Conservation (phyloP, 306 rosid genomes). For the Castanospermum australe region DNA sequence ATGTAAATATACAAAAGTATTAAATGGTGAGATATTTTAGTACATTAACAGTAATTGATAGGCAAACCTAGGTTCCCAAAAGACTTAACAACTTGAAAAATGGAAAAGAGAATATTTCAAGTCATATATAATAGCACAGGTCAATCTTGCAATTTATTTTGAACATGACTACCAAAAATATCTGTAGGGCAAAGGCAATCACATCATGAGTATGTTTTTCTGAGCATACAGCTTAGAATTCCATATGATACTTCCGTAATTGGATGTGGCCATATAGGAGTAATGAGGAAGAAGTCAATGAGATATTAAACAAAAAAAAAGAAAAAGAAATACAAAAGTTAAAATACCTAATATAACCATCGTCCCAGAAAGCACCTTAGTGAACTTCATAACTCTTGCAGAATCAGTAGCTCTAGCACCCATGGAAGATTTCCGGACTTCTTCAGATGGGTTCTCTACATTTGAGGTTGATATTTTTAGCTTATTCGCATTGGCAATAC, state of each 20-base stretch:
- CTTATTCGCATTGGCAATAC: conserved; percentile 44
- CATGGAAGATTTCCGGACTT: conserved; percentile 48
- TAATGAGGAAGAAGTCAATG: not conserved
- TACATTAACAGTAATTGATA: not conserved
- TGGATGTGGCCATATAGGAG: not conserved
- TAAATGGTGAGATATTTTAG: not conserved
- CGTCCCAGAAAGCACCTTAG: conserved; percentile 78
- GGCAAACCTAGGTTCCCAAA: not conserved
- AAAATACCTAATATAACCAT: conserved; percentile 68
- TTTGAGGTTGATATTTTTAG: conserved; percentile 42
- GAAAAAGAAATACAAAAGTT: conserved; percentile 15
- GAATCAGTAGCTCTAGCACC: conserved; percentile 95
- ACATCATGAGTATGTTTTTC: not conserved
- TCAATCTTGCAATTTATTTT: not conserved
- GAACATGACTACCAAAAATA: not conserved
- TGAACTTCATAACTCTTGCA: conserved; percentile 83
- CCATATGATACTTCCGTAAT: not conserved
- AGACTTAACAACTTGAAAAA: not conserved
- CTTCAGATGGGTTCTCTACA: conserved; percentile 48
- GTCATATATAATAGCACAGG: not conserved
- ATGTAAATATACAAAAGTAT: not conserved
- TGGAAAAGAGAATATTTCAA: not conserved
- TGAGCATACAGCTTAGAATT: not conserved
- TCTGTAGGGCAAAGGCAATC: not conserved
- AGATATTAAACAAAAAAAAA: conserved; percentile 15